phyloP scores from a whole-genome alignment of 2,329 filamentous ascomycete genomes.

The Aspergillus sp. region DNA sequence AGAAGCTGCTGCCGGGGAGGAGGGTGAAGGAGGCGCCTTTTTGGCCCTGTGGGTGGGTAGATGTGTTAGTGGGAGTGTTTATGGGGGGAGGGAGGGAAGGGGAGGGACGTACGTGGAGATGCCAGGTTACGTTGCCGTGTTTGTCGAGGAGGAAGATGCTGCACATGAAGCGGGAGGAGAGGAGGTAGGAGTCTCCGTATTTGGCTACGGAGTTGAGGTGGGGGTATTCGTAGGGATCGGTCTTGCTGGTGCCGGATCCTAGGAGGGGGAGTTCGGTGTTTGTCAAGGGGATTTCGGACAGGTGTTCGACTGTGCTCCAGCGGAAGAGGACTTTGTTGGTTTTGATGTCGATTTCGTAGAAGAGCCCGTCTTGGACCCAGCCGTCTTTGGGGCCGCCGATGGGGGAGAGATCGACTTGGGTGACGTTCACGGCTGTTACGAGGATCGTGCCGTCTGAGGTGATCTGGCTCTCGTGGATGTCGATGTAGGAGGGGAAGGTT shows the following conservation, averaged over 20 bases:
- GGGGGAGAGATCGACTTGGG: neutral
- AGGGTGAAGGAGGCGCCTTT: constrained; percentile 29
- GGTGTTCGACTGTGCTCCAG: constrained; percentile 30
- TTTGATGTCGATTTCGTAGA: constrained; percentile 30
- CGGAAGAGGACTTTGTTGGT: constrained; percentile 29
- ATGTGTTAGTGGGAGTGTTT: too few relatives aligned
- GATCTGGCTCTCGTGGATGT: constrained; percentile 28
- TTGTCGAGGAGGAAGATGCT: too few relatives aligned
- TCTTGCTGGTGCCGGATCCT: too few relatives aligned
- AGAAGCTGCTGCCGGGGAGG: constrained; percentile 23
- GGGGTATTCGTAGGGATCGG: too few relatives aligned
- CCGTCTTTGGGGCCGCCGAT: constrained; percentile 27
- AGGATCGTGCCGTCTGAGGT: constrained; percentile 26
- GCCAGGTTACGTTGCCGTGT: too few relatives aligned
- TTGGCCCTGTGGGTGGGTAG: constrained; percentile 17
- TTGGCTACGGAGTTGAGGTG: too few relatives aligned
- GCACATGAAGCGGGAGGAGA: too few relatives aligned
- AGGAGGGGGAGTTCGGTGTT: too few relatives aligned
- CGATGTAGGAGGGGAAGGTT: constrained; percentile 23
- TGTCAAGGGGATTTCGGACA: constrained; percentile 13
- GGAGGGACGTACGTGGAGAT: too few relatives aligned
- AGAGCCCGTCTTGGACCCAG: constrained; percentile 30
- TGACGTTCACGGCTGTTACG: constrained; percentile 11
- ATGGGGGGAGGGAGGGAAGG: too few relatives aligned
- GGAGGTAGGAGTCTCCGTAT: too few relatives aligned